Base-by-base conservation (phyloP, 306 rosid genomes). In the Cotoneaster glaucophyllus region DNA sequence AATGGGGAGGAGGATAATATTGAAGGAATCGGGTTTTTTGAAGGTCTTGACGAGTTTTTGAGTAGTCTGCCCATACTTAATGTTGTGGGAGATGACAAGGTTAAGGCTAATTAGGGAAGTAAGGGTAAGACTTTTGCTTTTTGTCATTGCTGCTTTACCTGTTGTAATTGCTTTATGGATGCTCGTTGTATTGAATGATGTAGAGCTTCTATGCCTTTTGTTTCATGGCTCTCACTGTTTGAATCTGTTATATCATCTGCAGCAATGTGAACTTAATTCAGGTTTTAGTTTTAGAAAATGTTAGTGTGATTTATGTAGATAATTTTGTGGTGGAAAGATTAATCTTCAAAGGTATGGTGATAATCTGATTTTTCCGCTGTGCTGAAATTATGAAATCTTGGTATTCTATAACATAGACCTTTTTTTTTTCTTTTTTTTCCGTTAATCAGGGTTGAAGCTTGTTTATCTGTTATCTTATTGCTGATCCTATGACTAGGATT, bases 1-100 rank as follows among this genome's bases (percentile, higher is more conserved):
- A 70, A 77, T 71, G 86, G 84, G 68, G 88, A 87, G 53, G 97
- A 85, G 84, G 98, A 92, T 74, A 90, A 90, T 69, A 95, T 90
- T 50, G 96, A 92, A 82, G 97, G 97, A 56, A 90, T 80, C 80
- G 85, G 81, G n/a, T 92, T 92, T 84, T 95, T 95, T 71, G 98
- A 95, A 76, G 98, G 97, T 67, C 97, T 95, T 71, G 98, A 95
- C 71, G 98, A 95, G 85, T 95, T 92, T 82, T 85, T 95, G 34
- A 92, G 80, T 74, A 92, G 96, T 83, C 90, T 95, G 66, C 98
- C 98, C 6, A 86, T 95, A 73, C 96, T 95, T 44, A 92, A 91
- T 86, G 98, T 77, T 64, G 98, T 87, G 69, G 90, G 82, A 6
- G 96, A 93, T 77, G 97, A 91, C 64, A 95, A 90, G 89, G 96